phyloP scores from a whole-genome alignment of 331 rosid genomes.

The Cydonia oblonga region DNA sequence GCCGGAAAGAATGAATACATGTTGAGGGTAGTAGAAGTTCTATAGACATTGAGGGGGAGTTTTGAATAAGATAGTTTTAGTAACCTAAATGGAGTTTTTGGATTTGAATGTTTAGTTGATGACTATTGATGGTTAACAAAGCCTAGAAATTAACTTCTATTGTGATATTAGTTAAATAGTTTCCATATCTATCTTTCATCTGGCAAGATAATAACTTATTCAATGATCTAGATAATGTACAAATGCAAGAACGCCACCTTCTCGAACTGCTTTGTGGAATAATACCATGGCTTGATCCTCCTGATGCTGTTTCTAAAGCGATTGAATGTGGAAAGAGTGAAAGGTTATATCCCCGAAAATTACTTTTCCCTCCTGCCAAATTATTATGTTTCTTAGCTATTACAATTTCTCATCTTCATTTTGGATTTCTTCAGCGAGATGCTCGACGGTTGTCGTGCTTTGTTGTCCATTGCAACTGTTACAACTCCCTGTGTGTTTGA shows the following conservation, averaged over 20 bases:
- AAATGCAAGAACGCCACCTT: constrained; percentile 75
- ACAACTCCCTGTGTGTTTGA: constrained; percentile 68
- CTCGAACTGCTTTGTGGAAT: constrained; percentile 71
- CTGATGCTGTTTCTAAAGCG: constrained; percentile 62
- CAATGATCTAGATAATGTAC: constrained; percentile 48
- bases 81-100: not conserved
- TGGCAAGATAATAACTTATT: not conserved
- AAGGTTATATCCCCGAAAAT: constrained; percentile 41
- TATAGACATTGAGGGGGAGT: not conserved
- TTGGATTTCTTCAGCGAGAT: constrained; percentile 60
- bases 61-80: not conserved
- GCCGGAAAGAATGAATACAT: too few relatives aligned
- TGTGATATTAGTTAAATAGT: not conserved
- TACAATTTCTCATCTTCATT: constrained; percentile 10
- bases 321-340: constrained; percentile 76
- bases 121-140: not conserved
- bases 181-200: not conserved
- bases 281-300: constrained; percentile 91
- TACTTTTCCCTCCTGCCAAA: not conserved
- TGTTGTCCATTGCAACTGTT: constrained; percentile 70
- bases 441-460: constrained; percentile 95
- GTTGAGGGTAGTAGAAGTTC: not conserved
- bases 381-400: not conserved
- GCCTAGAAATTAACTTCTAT: not conserved
- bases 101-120: not conserved